Base-by-base conservation (phyloP, 148 eudicot genomes). In the Euryodendron excelsum region DNA sequence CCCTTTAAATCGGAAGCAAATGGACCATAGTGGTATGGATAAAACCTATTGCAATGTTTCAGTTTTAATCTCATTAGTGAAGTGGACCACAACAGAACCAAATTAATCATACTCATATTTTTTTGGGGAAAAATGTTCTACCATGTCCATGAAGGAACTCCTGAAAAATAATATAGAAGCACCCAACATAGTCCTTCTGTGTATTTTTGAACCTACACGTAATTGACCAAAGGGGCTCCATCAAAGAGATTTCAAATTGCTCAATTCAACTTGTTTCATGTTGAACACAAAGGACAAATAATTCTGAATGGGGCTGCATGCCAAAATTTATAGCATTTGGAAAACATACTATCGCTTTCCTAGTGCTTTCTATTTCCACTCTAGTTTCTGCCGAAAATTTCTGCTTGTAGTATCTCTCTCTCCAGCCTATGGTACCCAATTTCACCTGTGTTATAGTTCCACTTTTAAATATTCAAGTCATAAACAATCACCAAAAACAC, bases 1-100 rank as follows among this genome's bases (percentile, higher is more conserved):
- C 92, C 97, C 81, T 78, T 90, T 13, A 90, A 27, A 20, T 89
- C 94, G 0, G 97, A 92, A 31, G 92, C 91, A 80, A 85, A 84
- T 0, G 68, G 89, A 20, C 90, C 88, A 56, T 92, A 89, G 45
- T 92, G 81, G 14, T 77, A 77, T 0, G 91, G 86, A 69, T 89
- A 90, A 47, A 73, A 85, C 97, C 94, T 92, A 61, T 1, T 8
- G 8, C 56, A 14, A 4, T 39, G 31, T 17, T 15, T 12, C 58
- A 50, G 15, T 17, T 65, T 20, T 31, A 18, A 52, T 28, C 18
- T 1, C 36, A 20, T n/a, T 14, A 36, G 11, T 27, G 45, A 36
- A 12, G 39, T 13, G 0, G 33, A 30, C 23, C 34, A 34, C 9
- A 52, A 53, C 48, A 52, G 12, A 15, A 14, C 3, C 21, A 36